A percentile compares a stretch with the other conserved stretches of the same genome.
Conservation (phyloP, 1,284 basidiomycete species). For the Moesziomyces parantarcticus region DNA sequence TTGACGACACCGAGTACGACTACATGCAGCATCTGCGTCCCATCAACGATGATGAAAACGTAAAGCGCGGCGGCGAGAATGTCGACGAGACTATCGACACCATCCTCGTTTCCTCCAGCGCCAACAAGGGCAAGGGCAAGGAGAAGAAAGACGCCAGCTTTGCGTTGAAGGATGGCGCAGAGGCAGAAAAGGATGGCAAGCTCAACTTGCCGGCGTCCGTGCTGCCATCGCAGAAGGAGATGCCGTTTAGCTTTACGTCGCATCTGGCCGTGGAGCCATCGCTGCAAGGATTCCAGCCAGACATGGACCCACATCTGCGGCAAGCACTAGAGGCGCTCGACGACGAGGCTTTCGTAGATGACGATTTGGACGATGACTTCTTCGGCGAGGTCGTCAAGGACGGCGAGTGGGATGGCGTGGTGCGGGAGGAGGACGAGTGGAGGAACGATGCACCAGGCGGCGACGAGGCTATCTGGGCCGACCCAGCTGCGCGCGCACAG, state of each 20-base stretch:
- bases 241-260: conserved; percentile 37
- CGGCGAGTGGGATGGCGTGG: conserved; percentile 60
- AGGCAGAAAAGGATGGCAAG: conserved; percentile 6
- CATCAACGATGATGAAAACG: conserved; percentile 58
- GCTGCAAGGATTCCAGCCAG: conserved; percentile 84
- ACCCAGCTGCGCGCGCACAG: conserved; percentile 46
- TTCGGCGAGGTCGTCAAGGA: conserved; percentile 75
- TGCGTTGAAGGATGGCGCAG: conserved; percentile 39
- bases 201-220: conserved; percentile 75
- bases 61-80: conserved; percentile 55
- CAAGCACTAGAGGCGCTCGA: conserved; percentile 94
- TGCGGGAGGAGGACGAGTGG: conserved; percentile 52
- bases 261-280: conserved; percentile 49
- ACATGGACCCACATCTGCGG: conserved; percentile 94
- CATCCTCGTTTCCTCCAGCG: conserved; percentile 43
- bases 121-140: conserved; percentile 51
- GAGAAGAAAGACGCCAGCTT: conserved; percentile 38
- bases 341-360: conserved; percentile 78
- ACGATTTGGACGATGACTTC: conserved; percentile 74
- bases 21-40: conserved; percentile 92
- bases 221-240: conserved; percentile 51
- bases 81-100: conserved; percentile 60
- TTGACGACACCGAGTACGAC: conserved; percentile 97
- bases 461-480: conserved; percentile 61
- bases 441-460: conserved; percentile 61